Percentiles rank a stretch among this genome's conserved stretches.
Conservation (phyloP, 1,139 yeast species). For the Geotrichum candidum region DNA sequence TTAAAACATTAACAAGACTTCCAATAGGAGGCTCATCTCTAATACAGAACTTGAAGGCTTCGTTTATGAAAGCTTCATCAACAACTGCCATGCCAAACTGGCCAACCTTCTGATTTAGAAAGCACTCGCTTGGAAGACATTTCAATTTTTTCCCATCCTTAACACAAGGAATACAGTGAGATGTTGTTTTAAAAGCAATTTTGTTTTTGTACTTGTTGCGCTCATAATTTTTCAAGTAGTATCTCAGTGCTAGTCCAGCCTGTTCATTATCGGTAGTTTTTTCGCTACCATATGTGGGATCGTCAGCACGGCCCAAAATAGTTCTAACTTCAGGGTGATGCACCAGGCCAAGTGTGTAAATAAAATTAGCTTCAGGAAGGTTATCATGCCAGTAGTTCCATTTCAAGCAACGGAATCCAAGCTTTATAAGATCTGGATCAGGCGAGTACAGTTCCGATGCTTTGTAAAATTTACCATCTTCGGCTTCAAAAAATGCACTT, state of each 20-base stretch:
- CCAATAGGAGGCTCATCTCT: slow-evolving; percentile 28
- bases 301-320: slow-evolving; percentile 24
- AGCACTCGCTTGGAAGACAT: slow-evolving; percentile 30
- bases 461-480: slow-evolving; percentile 19
- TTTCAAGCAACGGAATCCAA: slow-evolving; percentile 32
- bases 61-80: slow-evolving; percentile 22
- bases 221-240: slow-evolving; percentile 15
- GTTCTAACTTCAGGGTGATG: slow-evolving; percentile 27
- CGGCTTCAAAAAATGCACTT: slow-evolving; percentile 31
- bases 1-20: slow-evolving; percentile 23
- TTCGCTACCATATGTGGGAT: slow-evolving; percentile 3
- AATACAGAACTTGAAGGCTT: slow-evolving; percentile 35
- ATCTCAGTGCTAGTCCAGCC: slow-evolving; percentile 29
- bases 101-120: slow-evolving; percentile 22
- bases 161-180: slow-evolving; percentile 27
- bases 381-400: slow-evolving; percentile 32
- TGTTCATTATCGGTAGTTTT: slow-evolving; percentile 10
- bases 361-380: slow-evolving; percentile 31
- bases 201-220: slow-evolving; percentile 25
- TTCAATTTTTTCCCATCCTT: slow-evolving; percentile 18
- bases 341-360: slow-evolving; percentile 33
- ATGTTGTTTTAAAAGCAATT: slow-evolving; percentile 16
- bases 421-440: slow-evolving; percentile 23
- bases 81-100: slow-evolving; percentile 35
- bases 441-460: slow-evolving; percentile 35